These are phyloP conservation scores for Plasmodium blacklocki DNA, from an alignment of 169 alveolate species.

Conservation along the genomic window DNA sequence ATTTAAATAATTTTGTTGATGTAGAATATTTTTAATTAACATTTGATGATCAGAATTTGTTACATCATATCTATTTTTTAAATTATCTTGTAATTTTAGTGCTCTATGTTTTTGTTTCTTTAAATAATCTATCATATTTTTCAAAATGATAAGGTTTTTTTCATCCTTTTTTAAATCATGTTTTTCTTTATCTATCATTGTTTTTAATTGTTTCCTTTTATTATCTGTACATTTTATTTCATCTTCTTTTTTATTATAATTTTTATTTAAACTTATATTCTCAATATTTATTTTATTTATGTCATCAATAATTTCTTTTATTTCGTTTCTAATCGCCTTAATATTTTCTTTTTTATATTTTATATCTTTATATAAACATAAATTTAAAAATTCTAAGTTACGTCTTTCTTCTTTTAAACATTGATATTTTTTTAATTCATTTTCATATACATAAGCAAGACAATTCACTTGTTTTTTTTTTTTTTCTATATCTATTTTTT, in stretches of 20 bases:
- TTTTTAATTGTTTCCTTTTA: slow-evolving; percentile 32
- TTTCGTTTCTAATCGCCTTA: slow-evolving; percentile 39
- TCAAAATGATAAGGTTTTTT: slow-evolving; percentile 41
- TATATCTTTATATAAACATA: slow-evolving; percentile 69
- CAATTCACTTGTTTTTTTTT: slow-evolving; percentile 45
- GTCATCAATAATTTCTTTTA: slow-evolving; percentile 57
- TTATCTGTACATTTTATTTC: slow-evolving; percentile 32
- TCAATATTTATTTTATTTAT: slow-evolving; percentile 63
- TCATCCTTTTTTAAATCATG: slow-evolving; percentile 68
- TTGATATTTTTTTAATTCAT: slow-evolving; percentile 61
- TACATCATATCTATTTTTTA: slow-evolving; percentile 66
- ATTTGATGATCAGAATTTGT: slow-evolving; percentile 60
- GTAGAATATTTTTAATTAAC: slow-evolving; percentile 39
- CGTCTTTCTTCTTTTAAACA: slow-evolving; percentile 71
- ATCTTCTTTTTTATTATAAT: slow-evolving; percentile 39
- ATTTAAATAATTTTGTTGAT: slow-evolving; percentile 69
- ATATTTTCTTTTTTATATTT: slow-evolving; percentile 66
- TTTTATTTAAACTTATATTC: slow-evolving; percentile 47
- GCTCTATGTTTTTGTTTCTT: slow-evolving; percentile 64
- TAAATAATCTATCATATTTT: slow-evolving; percentile 60
- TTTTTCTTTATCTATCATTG: slow-evolving; percentile 47
- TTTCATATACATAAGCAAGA: slow-evolving; percentile 48
- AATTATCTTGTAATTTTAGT: slow-evolving; percentile 35
- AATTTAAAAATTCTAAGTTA: slow-evolving; percentile 52
- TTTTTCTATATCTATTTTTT: slow-evolving; percentile 40